Evolutionary conservation across 306 rosid species (phyloP), one percentile per base, ranked within the genome.

Genomic region (Cotoneaster glaucophyllus): DNA sequence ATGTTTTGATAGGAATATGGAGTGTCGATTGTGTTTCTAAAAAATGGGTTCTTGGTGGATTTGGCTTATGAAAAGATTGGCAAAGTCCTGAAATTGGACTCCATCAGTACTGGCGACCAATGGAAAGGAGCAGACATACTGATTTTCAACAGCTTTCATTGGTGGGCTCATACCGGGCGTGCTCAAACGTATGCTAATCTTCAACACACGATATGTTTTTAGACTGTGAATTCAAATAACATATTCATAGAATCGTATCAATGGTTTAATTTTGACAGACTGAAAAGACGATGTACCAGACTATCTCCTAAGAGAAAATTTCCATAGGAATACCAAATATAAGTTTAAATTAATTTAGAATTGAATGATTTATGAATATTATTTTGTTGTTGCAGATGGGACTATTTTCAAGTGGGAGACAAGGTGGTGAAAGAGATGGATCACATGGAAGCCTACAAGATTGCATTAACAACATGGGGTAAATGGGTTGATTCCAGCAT

Each of bases 41-140:
- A 90, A 83, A 84, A 90, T 84, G 93, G 92, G 17, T 92, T 88
- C 79, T 78, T 92, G 29, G 97, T 90, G 77, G 96, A 92, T 70
- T 39, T 80, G 72, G 78, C 77, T 53, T 31, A 56, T 53, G 85
- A 90, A 53, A 61, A 44, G 63, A 78, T 74, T 2, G 86, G 96
- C 4, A 87, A 74, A 76, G 86, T 92, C 56, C 69, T 92, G 44
- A 88, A 85, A 73, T 84, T 92, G 48, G 92, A 88, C 4, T 82
- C 97, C 63, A 85, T 90, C 57, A 73, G 17, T 22, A 59, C 63
- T 3, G 88, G 82, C 73, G 10, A 78, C 12, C 50, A 26, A 57
- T 92, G 97, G 97, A 83, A 78, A 74, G 87, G 76, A 39, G 79
- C 63, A 5, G 96, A 92, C 84, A 79, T 74, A 34, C 63, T 92